Percentiles rank a stretch among this genome's conserved stretches.
phyloP scores from a whole-genome alignment of 2,329 filamentous ascomycete genomes.

The Trichoderma sp. region DNA sequence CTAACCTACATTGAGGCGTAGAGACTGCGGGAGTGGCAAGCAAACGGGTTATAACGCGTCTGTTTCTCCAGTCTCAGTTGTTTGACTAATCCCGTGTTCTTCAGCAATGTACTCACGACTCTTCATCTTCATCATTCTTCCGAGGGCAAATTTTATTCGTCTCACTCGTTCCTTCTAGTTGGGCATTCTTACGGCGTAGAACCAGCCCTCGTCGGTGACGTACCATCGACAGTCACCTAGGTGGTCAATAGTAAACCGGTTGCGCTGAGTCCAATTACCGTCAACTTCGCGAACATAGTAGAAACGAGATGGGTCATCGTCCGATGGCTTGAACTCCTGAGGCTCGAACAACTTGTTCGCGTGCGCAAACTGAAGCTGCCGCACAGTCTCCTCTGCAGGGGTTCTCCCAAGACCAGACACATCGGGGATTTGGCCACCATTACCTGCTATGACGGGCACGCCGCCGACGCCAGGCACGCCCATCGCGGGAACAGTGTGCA shows the following conservation, averaged over 20 bases:
- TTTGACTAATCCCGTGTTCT: not conserved
- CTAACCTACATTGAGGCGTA: not conserved
- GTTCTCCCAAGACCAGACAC: constrained; percentile 56
- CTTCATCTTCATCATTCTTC: not conserved
- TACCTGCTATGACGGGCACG: constrained; percentile 45
- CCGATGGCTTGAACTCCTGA: constrained; percentile 64
- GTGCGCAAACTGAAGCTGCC: constrained; percentile 52
- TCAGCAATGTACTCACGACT: not conserved
- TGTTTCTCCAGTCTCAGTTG: not conserved
- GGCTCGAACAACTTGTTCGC: constrained; percentile 54
- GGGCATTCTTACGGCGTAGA: constrained; percentile 61
- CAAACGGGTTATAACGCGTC: not conserved
- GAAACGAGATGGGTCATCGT: constrained; percentile 60
- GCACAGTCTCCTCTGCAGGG: constrained; percentile 46
- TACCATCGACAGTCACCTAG: constrained; percentile 62
- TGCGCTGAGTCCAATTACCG: constrained; percentile 60
- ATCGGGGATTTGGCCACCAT: constrained; percentile 46
- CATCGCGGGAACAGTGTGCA: constrained; percentile 31
- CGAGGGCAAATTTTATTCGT: not conserved
- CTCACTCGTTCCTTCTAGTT: constrained; percentile 28
- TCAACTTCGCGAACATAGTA: constrained; percentile 64
- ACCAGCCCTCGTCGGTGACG: constrained; percentile 56
- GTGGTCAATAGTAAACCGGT: constrained; percentile 60
- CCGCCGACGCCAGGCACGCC: constrained; percentile 31
- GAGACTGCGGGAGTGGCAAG: not conserved